Evolutionary conservation across 208 protist species (phyloP).

Genomic region (Blechomonas ayalai): DNA sequence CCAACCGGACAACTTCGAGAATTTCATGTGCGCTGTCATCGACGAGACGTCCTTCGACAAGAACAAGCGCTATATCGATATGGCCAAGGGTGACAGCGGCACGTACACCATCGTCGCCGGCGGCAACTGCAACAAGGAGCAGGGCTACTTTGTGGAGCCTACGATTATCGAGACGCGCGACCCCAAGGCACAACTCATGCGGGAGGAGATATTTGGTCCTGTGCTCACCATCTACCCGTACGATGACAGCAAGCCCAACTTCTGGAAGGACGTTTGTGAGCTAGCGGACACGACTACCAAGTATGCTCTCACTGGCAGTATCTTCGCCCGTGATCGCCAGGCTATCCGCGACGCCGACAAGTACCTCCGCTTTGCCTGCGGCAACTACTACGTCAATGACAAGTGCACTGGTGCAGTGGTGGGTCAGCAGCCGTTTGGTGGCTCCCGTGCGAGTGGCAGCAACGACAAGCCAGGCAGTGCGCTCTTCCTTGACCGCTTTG

Average conservation of each 20-base stretch:
- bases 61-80: slow-evolving; percentile 92
- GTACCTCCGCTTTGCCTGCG: slow-evolving; percentile 77
- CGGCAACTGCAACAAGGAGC: slow-evolving; percentile 58
- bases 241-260: slow-evolving; percentile 81
- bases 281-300: slow-evolving; percentile 82
- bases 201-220: slow-evolving; percentile 97
- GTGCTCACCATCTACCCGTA: slow-evolving; percentile 96
- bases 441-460: slow-evolving; percentile 87
- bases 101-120: slow-evolving; percentile 71
- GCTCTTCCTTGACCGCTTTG: slow-evolving; percentile 89
- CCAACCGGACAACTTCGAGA: slow-evolving; percentile 85
- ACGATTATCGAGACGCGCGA: slow-evolving; percentile 93
- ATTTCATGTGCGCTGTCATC: slow-evolving; percentile 96
- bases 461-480: slow-evolving; percentile 96
- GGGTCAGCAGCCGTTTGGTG: slow-evolving; percentile 98
- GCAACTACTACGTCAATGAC: slow-evolving; percentile 99
- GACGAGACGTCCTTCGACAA: slow-evolving; percentile 91
- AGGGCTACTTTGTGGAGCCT: slow-evolving; percentile 94
- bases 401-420: slow-evolving; percentile 97
- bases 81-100: slow-evolving; percentile 74
- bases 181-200: slow-evolving; percentile 82
- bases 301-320: slow-evolving; percentile 92
- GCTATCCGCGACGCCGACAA: slow-evolving; percentile 53
- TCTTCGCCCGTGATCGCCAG: slow-evolving; percentile 87
- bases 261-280: slow-evolving; percentile 78